Percentiles rank a stretch among this genome's conserved stretches.
Evolutionary conservation across 2,329 filamentous ascomycete genomes (phyloP).

Genomic region (Neofusicoccum ribis): DNA sequence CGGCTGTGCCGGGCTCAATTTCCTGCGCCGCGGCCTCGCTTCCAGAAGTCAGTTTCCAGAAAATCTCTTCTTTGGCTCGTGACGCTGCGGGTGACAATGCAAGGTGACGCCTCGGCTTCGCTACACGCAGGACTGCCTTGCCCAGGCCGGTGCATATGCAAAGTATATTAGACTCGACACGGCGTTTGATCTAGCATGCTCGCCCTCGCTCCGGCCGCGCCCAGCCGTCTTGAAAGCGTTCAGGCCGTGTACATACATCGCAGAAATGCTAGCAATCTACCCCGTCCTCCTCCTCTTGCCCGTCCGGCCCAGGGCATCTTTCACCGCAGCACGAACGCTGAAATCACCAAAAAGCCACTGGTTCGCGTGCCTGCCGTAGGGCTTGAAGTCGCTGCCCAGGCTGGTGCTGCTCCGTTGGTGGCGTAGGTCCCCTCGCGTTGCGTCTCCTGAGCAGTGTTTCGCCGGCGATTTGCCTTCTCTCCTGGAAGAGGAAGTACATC

Average conservation of each 20-base stretch:
- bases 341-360: slow-evolving; percentile 1
- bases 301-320: neutral
- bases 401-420: neutral
- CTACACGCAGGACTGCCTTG: too few species aligned
- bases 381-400: neutral
- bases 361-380: neutral
- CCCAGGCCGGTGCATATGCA: too few species aligned
- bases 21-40: too few species aligned
- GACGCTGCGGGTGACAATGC: too few species aligned
- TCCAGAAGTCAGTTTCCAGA: too few species aligned
- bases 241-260: too few species aligned
- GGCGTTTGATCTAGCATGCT: slow-evolving; percentile 33
- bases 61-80: too few species aligned
- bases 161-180: neutral
- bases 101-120: too few species aligned
- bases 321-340: neutral
- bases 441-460: neutral
- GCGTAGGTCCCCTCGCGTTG: neutral
- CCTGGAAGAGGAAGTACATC: too few species aligned
- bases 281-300: neutral
- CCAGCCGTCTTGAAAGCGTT: too few species aligned
- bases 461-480: too few species aligned
- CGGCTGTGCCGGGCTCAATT: too few species aligned
- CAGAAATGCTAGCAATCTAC: neutral
- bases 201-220: slow-evolving; percentile 19